Evolutionary conservation across 1,284 basidiomycete species (phyloP), one percentile per base, ranked within the genome.

Genomic region (Heliocybe sulcata): DNA sequence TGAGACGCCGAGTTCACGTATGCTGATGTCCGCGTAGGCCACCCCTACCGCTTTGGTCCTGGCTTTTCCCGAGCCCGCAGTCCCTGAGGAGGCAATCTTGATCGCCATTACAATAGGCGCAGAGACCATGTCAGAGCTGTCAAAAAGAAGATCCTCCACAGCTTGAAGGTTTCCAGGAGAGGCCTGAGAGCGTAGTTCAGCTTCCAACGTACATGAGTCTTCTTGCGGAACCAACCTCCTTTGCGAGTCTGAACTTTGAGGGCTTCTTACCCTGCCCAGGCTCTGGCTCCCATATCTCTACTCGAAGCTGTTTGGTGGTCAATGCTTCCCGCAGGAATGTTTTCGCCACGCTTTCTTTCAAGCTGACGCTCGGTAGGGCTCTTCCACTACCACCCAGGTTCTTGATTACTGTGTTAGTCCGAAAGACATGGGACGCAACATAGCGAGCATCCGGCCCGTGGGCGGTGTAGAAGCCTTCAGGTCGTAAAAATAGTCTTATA

Each of bases 121-220:
- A 20, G 89, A 82, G 2, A 87, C 72, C 27, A 98, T 78, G 65
- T 98, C 95, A 8, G 85, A 83, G 61, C 89, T 85, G 23, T 79
- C 77, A 68, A 99, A 99, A 11, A 99, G 79, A 19, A 99, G 74
- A 61, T 98, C 97, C 70, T 99, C 97, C 14, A 99, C 85, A 26
- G 90, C 86, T 65, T 92, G 90, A 10, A 99, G 72, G 67, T 99
- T 99, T 52, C 97, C 97, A 0, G 97, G 97, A 3, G 93, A 95
- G 0, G 94, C 94, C 87, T 92, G n/a, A 54, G 23, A 60, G 55
- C 49, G 50, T 55, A 50, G 52, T 57, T 52, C 50, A 57, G 55
- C 54, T 45, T 55, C 25, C 29, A 52, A 12, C 35, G 16, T 2
- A 16, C 14, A 54, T 50, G 29, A 45, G 19, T 2, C 38, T 16